These are phyloP conservation scores for Penicillium angulare DNA, from an alignment of 495 filamentous ascomycete genomes.

Conservation along the genomic window DNA sequence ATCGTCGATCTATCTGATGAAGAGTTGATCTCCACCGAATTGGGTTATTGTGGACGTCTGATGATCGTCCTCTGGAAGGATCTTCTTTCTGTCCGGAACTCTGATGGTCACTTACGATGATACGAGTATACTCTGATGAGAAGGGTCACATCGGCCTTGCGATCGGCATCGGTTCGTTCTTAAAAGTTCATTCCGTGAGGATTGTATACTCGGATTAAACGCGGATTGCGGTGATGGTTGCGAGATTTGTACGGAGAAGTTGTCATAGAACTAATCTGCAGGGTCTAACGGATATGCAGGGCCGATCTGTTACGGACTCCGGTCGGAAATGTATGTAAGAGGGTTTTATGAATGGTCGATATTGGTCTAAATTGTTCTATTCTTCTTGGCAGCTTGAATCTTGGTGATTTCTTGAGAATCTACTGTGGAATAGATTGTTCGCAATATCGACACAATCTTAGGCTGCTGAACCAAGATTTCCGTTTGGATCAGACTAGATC, in stretches of 20 bases:
- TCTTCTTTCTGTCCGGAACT: too few relatives aligned
- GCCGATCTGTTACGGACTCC: conserved; percentile 13
- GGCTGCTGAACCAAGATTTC: too few relatives aligned
- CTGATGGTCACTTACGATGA: not conserved
- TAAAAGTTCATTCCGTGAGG: too few relatives aligned
- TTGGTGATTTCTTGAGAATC: not conserved
- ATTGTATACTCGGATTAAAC: too few relatives aligned
- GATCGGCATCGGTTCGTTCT: not conserved
- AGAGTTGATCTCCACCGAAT: conserved; percentile 4
- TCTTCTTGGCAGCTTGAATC: not conserved
- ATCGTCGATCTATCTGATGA: not conserved
- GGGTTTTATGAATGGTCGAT: too few relatives aligned
- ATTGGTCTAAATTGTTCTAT: not conserved
- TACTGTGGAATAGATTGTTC: too few relatives aligned
- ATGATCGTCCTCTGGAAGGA: conserved; percentile 9
- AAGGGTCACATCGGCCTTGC: not conserved
- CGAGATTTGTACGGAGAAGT: not conserved
- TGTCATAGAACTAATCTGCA: not conserved
- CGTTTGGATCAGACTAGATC: too few relatives aligned
- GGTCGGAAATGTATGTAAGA: conserved; percentile 3
- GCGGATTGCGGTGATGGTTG: not conserved
- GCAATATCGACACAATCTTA: too few relatives aligned
- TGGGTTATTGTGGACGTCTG: conserved; percentile 13
- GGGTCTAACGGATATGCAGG: conserved; percentile 13
- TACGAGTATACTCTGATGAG: not conserved